Conservation (phyloP, 352 stramenopile species). For the Globisporangium spinosum region DNA sequence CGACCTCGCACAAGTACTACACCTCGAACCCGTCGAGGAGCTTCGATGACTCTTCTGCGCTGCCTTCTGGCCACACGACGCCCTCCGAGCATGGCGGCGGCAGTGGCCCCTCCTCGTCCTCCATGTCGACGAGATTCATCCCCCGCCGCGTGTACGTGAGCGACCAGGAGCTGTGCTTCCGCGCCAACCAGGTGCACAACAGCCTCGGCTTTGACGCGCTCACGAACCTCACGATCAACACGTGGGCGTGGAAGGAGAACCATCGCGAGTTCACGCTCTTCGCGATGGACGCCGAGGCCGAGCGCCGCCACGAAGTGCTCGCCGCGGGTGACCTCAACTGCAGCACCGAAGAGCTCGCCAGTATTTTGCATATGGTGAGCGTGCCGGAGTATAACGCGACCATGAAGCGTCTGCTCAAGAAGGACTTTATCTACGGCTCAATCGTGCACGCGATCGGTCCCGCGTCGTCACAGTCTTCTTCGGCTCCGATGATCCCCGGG, state of each 20-base stretch:
- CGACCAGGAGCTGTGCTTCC: conserved; percentile 10
- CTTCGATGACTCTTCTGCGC: background rate
- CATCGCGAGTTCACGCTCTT: conserved; percentile 9
- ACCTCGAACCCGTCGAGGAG: background rate
- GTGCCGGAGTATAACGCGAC: conserved; percentile 9
- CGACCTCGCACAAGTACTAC: conserved; percentile 1
- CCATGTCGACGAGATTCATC: background rate
- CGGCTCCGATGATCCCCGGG: background rate
- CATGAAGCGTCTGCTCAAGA: conserved; percentile 14
- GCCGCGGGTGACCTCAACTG: conserved; percentile 10
- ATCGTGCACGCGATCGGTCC: conserved; percentile 30
- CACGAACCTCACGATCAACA: conserved; percentile 5
- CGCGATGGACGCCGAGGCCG: background rate
- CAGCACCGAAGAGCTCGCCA: conserved; percentile 14
- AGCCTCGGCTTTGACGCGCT: conserved; percentile 9
- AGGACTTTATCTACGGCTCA: conserved; percentile 40
- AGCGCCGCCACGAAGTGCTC: conserved; percentile 14
- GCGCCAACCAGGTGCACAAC: background rate
- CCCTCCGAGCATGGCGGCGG: background rate
- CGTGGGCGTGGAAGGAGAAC: conserved; percentile 3
- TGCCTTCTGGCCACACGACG: background rate
- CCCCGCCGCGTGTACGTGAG: conserved; percentile 2
- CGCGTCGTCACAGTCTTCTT: background rate
- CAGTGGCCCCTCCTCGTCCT: background rate
- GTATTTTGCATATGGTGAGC: background rate